Conservation (phyloP, 164 flowering plant species). For the Paratinospora sagittata region DNA sequence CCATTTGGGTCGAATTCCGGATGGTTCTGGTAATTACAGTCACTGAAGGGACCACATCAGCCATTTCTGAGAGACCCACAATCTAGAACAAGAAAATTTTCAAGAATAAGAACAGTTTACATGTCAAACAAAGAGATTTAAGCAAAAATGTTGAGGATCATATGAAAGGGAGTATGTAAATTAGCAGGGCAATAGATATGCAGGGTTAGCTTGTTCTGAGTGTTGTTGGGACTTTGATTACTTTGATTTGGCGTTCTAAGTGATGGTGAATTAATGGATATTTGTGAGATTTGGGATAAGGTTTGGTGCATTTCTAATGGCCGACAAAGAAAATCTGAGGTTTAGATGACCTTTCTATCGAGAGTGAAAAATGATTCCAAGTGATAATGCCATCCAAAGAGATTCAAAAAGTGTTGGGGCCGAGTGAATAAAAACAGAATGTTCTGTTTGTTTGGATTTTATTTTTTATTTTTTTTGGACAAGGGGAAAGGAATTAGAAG, state of each 20-base stretch:
- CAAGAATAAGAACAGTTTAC: not conserved
- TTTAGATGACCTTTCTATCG: not conserved
- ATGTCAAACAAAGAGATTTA: too few relatives aligned
- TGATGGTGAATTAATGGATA: not conserved
- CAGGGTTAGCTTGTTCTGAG: too few relatives aligned
- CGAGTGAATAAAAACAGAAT: not conserved
- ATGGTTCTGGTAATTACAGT: conserved; percentile 7
- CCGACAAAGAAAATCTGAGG: not conserved
- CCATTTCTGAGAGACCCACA: conserved; percentile 24
- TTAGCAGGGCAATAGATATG: too few relatives aligned
- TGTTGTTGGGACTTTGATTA: not conserved
- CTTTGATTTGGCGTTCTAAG: not conserved
- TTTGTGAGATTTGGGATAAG: not conserved
- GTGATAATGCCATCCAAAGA: not conserved
- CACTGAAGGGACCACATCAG: conserved; percentile 28
- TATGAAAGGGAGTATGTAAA: too few relatives aligned
- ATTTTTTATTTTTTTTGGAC: too few relatives aligned
- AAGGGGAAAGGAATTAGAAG: too few relatives aligned
- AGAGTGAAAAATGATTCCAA: not conserved
- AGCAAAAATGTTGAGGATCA: too few relatives aligned
- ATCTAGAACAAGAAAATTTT: conserved; percentile 1
- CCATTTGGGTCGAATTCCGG: conserved; percentile 16
- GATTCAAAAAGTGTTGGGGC: not conserved
- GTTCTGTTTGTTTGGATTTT: too few relatives aligned
- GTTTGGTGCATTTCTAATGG: not conserved